Evolutionary conservation across 202 grass and related monocot species (phyloP), one percentile per base, ranked within the genome.

Genomic region (Carex sylvatica): DNA sequence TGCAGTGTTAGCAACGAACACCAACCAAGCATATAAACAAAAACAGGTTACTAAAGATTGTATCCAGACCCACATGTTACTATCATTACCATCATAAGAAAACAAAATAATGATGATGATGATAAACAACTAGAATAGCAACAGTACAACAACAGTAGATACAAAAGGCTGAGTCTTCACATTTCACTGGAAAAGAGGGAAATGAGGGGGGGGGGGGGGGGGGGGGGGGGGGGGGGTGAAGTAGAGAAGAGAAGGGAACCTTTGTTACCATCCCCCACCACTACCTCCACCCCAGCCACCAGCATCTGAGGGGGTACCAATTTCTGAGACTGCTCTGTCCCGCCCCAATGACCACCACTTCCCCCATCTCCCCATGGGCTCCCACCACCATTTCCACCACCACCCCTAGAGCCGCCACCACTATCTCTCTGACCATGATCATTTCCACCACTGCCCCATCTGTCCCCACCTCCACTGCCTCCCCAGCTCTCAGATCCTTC

Each of bases 241-340:
- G n/a, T n/a, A n/a, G n/a, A 22, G 15, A 35, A 61, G 61, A 14
- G 46, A 30, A 33, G 24, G 52, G 18, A 16, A 79, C 55, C 30
- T 75, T 70, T 92, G 62, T 78, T 49, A 88, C 93, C 88, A 92
- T 53, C 84, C 86, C 24, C 90, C 55, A 13, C 85, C 82, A 10
- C 79, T 40, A 0, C 38, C 86, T 4, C 67, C 79, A 22, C 84
- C 53, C 3, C 92, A 86, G 1, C 85, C 75, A 62, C 71, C 82
- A n/a, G 80, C 81, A 36, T 84, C 88, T 12, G 83, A 69, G 89
- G 54, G 22, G 87, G 71, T 12, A 86, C 92, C 9, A 9, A n/a
- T 79, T 88, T 94, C 64, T 92, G 87, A 33, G 83, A 85, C 52
- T 67, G 55, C 6, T 78, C 69, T 72, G 80, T 87, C 88, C 83